Evolutionary conservation across 2,329 filamentous ascomycete species (phyloP), one percentile per base, ranked within the genome.

Genomic region (Epichloe amarillans): DNA sequence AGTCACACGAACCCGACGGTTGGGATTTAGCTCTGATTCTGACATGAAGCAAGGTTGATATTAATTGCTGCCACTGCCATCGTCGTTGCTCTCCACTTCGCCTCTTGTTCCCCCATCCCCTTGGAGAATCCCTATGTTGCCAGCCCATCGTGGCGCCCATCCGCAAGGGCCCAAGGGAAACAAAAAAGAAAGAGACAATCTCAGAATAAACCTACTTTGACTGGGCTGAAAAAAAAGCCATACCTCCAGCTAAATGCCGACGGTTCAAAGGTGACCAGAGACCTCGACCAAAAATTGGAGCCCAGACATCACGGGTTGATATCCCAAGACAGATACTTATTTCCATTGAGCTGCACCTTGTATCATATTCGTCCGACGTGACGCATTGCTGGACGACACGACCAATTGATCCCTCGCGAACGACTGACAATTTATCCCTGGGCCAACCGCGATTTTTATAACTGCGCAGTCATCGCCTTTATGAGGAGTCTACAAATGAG

Each of bases 1-100:
- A 30, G 45, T 48, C 50, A 47, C 50, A 47, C 50, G 40, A 47
- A 48, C 39, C 40, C 36, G 44, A 12, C 42, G 19, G 46, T 41
- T 46, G 37, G n/a, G 35, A 35, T 17, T 36, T 26, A 5, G 26
- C 30, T 21, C 17, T 36, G 17, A 47, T 38, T 43, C 26, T 33
- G 39, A n/a, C 38, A 21, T 41, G 37, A 40, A 39, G 49, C 47
- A 42, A 49, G 17, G 38, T 37, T 49, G 19, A 33, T 39, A 38
- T 47, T 19, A 5, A 36, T 17, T 46, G 33, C 44, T 26, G 5
- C 45, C 21, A 19, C 19, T 26, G 19, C 12, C 45, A 39, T 15
- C 15, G 3, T 21, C 23, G 23, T n/a, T 21, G 17, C 39, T 41
- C 8, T 44, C 3, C 19, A 44, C 8, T 7, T 7, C 41, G 12